phyloP scores from a whole-genome alignment of 768 basidiomycete species.

The Kwoniella newhampshirensis region DNA sequence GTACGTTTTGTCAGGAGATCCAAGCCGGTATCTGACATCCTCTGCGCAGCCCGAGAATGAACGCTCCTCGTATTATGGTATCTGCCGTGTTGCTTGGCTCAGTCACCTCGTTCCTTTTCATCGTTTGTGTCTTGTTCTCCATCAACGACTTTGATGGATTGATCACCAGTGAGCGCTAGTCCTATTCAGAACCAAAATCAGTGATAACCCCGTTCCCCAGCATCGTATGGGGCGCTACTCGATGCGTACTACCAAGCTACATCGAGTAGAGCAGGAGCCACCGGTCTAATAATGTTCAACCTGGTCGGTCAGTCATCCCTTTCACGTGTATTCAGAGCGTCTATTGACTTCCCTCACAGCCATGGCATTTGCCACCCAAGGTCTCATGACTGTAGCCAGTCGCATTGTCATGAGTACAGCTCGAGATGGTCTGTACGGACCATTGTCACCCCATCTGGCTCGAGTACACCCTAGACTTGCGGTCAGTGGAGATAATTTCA shows the following conservation, averaged over 20 bases:
- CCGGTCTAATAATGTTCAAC: slow-evolving; percentile 20
- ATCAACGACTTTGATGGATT: slow-evolving; percentile 17
- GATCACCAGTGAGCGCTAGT: slow-evolving; percentile 2
- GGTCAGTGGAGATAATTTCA: neutral
- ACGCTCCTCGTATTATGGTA: slow-evolving; percentile 17
- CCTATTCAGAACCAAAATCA: neutral
- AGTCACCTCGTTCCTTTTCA: slow-evolving; percentile 18
- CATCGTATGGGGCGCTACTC: slow-evolving; percentile 4
- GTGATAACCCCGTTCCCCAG: neutral
- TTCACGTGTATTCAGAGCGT: neutral
- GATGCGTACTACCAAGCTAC: slow-evolving; percentile 17
- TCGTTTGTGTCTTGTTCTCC: slow-evolving; percentile 17
- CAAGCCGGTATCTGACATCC: neutral
- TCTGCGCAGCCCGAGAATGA: slow-evolving; percentile 5
- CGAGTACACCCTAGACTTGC: slow-evolving; percentile 10
- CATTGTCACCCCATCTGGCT: slow-evolving; percentile 3
- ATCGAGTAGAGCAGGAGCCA: slow-evolving; percentile 11
- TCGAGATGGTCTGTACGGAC: slow-evolving; percentile 14
- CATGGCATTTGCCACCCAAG: slow-evolving; percentile 19
- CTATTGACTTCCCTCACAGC: neutral
- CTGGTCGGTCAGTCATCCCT: slow-evolving; percentile 2
- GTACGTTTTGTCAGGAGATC: neutral
- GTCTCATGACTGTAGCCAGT: slow-evolving; percentile 14
- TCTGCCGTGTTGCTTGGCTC: slow-evolving; percentile 18
- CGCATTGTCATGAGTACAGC: slow-evolving; percentile 14